Evolutionary conservation across 148 eudicot species (phyloP), one percentile per base, ranked within the genome.

Genomic region (Gaultheria prostrata): DNA sequence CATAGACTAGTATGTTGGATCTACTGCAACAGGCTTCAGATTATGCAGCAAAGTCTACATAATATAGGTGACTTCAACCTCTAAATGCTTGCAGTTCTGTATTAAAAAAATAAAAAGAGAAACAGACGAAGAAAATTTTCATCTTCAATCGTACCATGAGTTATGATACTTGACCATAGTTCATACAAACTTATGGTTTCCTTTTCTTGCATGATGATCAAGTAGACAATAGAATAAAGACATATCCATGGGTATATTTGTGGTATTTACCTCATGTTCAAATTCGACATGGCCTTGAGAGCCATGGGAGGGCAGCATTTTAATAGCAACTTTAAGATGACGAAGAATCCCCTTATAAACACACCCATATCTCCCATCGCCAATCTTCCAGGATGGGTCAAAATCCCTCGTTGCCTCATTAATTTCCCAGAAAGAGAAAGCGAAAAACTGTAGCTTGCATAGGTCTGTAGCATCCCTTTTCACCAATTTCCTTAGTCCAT

Each of bases 241-340:
- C 56, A 65, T 24, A 54, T 28, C 24, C n/a, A 24, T 39, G 46
- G 5, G 9, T 3, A 50, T 4, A 51, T 3, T 72, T 78, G 17
- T 45, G 30, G 76, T 11, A 28, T 70, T 85, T 87, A 94, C 98
- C 98, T 92, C 88, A 77, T 86, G 85, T 84, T 89, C 87, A 77
- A 95, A 95, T 81, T 85, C 87, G 63, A 83, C 51, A 83, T 91
- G 91, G 43, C 90, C 88, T 77, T 86, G 91, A 81, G 87, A 91
- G 51, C 93, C 91, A 85, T 84, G 88, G 80, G 87, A 90, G 65
- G 95, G 98, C 85, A 95, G 86, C 98, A 95, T 95, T 88, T 90
- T 94, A 75, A 95, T 93, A 70, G 95, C 96, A 73, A 95, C 95
- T 85, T 90, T 89, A n/a, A 86, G 79, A 82, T 92, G 91, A 15